Percentiles rank a stretch among this genome's conserved stretches.
Evolutionary conservation across 2,329 filamentous ascomycete species (phyloP).

Genomic region (Beauveria varroae): DNA sequence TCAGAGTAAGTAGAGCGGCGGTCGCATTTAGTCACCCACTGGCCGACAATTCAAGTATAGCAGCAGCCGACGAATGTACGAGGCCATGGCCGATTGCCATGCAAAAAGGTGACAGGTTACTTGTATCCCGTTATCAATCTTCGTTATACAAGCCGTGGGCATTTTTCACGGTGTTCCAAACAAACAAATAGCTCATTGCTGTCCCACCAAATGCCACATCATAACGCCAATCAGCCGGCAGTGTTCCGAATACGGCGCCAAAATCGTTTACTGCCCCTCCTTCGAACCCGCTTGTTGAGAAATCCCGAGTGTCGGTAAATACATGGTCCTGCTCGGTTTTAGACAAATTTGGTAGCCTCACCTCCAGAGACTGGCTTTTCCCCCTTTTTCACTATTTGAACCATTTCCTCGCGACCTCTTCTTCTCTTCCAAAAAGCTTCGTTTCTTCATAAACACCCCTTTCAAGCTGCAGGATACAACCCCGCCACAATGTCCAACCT

Average conservation of each 20-base stretch:
- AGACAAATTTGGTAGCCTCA: not conserved
- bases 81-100: not conserved
- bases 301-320: constrained; percentile 5
- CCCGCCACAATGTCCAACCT: constrained; percentile 62
- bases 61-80: not conserved
- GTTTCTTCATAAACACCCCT: constrained; percentile 6
- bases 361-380: not conserved
- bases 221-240: not conserved
- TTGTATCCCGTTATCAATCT: not conserved
- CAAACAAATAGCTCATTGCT: not conserved
- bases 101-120: not conserved
- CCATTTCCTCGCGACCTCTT: constrained; percentile 6
- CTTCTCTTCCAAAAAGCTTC: constrained; percentile 3
- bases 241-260: constrained; percentile 13
- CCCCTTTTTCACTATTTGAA: not conserved
- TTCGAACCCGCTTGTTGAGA: not conserved
- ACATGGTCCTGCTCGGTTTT: not conserved
- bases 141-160: not conserved
- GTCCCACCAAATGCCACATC: not conserved
- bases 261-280: constrained; percentile 6
- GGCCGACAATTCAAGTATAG: not conserved
- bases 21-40: too few species aligned
- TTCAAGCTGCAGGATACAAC: not conserved
- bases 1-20: too few species aligned
- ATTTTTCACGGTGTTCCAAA: too few species aligned